Evolutionary conservation across 169 alveolate genomes (phyloP).

Genomic region (Babesia bovis): DNA sequence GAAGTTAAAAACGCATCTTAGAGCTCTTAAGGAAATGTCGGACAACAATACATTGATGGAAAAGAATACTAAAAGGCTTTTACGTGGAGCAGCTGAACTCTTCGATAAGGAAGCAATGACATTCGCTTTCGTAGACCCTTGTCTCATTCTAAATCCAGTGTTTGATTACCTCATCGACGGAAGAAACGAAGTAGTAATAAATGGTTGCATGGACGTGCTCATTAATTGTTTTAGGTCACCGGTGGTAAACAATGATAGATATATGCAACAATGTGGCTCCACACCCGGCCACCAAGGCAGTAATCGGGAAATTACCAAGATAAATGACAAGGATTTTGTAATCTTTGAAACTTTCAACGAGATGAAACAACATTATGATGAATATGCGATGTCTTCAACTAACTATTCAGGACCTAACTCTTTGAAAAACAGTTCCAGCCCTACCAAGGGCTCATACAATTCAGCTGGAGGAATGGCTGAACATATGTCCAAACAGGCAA

Average conservation of each 20-base stretch:
- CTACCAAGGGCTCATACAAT: constrained; percentile 27
- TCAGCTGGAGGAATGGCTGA: constrained; percentile 26
- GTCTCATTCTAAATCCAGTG: constrained; percentile 31
- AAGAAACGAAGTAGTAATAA: constrained; percentile 6
- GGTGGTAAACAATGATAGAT: constrained; percentile 53
- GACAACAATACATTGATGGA: neutral
- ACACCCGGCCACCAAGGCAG: constrained; percentile 15
- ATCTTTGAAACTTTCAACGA: constrained; percentile 26
- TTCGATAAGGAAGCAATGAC: constrained; percentile 43
- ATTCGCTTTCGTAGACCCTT: constrained; percentile 44
- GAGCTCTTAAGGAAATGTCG: neutral
- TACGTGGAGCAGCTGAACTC: constrained; percentile 23
- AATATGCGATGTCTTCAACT: constrained; percentile 15
- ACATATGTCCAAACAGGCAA: constrained; percentile 47
- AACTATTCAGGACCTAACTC: neutral
- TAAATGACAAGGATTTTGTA: neutral
- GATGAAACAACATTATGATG: constrained; percentile 8
- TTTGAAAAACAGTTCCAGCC: constrained; percentile 13
- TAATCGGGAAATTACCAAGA: neutral
- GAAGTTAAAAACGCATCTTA: constrained; percentile 18
- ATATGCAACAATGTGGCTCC: constrained; percentile 22
- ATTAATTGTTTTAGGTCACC: constrained; percentile 38
- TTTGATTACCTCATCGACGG: constrained; percentile 41
- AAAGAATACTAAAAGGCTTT: constrained; percentile 31
- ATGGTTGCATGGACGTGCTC: constrained; percentile 32